Evolutionary conservation across 108 stramenopile species (phyloP), one percentile per base, ranked within the genome.

Genomic region (Nitzschia putrida): DNA sequence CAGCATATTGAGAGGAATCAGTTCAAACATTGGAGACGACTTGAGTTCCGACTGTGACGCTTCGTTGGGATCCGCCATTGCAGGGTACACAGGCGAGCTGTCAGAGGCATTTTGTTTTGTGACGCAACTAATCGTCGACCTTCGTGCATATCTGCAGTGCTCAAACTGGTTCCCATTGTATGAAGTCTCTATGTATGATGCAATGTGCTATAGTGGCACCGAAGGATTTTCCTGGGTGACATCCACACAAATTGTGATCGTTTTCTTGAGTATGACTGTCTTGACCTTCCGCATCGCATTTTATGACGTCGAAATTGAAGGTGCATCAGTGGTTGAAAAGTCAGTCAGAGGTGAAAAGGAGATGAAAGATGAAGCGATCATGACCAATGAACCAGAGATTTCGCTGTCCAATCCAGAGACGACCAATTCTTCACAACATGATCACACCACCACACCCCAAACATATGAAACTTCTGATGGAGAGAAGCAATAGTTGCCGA

Each of bases 121-220:
- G 13, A 3, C 59, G 16, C 13, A 38, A 40, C 40, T 60, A 3
- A n/a, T 60, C 2, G 39, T 20, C 16, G 38, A 16, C 12, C 16
- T 41, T 14, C 12, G 16, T 2, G 39, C 14, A 2, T 60, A 41
- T 60, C 38, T 60, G 3, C 18, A 60, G 38, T 60, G 59, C 8
- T 18, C 14, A 2, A 60, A 60, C 38, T 60, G 59, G 59, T 60
- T 40, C 23, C 59, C 59, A 41, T 60, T 60, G 38, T 60, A 60
- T 7, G 59, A 60, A 40, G 3, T 37, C 26, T n/a, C 21, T 4
- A 23, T 60, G 1, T 60, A 60, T 34, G 13, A 60, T n/a, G 39
- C 38, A n/a, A 37, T 60, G 38, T 60, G 59, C 21, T 60, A 60
- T 9, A 14, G 14, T 40, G 59, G 38, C 29, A 40, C 59, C 16